Conservation (phyloP, 768 basidiomycete species). For the Naganishia vaughanmartiniae region DNA sequence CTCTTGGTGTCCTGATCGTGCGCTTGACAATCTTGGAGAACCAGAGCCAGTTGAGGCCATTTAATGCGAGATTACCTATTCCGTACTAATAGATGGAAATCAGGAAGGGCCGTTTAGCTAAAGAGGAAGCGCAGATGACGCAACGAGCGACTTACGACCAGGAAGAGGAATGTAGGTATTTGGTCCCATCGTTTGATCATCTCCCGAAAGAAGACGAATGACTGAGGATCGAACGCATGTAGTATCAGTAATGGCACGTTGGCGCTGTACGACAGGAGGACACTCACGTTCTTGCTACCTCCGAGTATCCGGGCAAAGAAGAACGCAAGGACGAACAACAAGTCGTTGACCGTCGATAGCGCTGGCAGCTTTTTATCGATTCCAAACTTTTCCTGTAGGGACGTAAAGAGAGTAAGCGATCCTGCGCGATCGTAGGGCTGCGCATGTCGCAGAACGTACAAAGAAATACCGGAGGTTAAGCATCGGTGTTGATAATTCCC, state of each 20-base stretch:
- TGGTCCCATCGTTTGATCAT: conserved; percentile 60
- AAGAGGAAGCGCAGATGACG: neutral
- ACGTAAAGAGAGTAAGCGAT: neutral
- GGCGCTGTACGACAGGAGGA: neutral
- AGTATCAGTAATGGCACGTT: conserved; percentile 46
- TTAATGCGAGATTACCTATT: conserved; percentile 64
- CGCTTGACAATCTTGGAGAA: conserved; percentile 47
- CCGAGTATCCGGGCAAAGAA: conserved; percentile 69
- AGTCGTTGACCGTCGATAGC: conserved; percentile 70
- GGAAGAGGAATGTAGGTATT: conserved; percentile 56
- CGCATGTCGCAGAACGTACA: conserved; percentile 16
- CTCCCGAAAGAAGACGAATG: conserved; percentile 65
- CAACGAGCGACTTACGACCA: conserved; percentile 30
- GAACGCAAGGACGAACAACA: conserved; percentile 66
- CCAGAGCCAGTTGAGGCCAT: conserved; percentile 66
- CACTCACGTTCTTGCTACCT: conserved; percentile 57
- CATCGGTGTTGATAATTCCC: conserved; percentile 83
- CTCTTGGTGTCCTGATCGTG: conserved; percentile 33
- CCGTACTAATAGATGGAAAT: conserved; percentile 54
- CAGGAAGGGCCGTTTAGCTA: neutral
- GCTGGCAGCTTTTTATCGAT: conserved; percentile 70
- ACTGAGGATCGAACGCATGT: conserved; percentile 55
- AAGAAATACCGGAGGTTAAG: conserved; percentile 80
- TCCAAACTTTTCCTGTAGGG: conserved; percentile 41
- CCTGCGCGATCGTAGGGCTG: too few species aligned